Evolutionary conservation across 2,329 filamentous ascomycete genomes (phyloP), one percentile per base, ranked within the genome.

Genomic region (Botrytis medusae): DNA sequence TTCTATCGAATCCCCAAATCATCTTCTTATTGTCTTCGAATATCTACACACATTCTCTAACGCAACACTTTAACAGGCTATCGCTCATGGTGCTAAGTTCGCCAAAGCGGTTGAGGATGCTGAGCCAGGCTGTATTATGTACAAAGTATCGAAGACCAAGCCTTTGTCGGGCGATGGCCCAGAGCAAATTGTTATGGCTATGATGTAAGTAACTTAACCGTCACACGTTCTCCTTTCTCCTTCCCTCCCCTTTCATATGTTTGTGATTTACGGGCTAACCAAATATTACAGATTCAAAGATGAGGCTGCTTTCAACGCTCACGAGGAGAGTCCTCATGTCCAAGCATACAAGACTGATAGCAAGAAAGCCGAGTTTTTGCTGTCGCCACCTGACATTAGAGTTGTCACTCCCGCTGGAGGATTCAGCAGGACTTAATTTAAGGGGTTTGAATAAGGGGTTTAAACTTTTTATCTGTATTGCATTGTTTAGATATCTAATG

Each of bases 401-500:
- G 9, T 54, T 14, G n/a, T 68, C 10, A 68, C n/a, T 42, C 46
- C 64, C 32, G 46, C 46, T 29, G 64, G 46, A 68, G 64, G 64
- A 22, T 68, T 68, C 46, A 68, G 18, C 48, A 40, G 64, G 18
- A n/a, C 8, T 63, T 63, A 42, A 44, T 63, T 20, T 16, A 5
- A 44, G 16, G 25, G 37, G 25, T 9, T 18, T n/a, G 5, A 12
- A n/a, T 42, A 1, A 20, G 44, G n/a, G 37, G 14, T 16, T 67
- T 29, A 16, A 14, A 87, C 75, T 67, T 25, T 29, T 54, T 10
- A 40, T 8, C n/a, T 40, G 22, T 40, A 40, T 54, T 48, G 32
- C 51, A 42, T 40, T 46, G n/a, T 63, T n/a, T 68, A 68, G 25
- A 54, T 22, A 57, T 54, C 10, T 9, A 57, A 68, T 54, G 25